Evolutionary conservation across 1,284 basidiomycete species (phyloP), one percentile per base, ranked within the genome.

Genomic region (Cryptococcus sp.): DNA sequence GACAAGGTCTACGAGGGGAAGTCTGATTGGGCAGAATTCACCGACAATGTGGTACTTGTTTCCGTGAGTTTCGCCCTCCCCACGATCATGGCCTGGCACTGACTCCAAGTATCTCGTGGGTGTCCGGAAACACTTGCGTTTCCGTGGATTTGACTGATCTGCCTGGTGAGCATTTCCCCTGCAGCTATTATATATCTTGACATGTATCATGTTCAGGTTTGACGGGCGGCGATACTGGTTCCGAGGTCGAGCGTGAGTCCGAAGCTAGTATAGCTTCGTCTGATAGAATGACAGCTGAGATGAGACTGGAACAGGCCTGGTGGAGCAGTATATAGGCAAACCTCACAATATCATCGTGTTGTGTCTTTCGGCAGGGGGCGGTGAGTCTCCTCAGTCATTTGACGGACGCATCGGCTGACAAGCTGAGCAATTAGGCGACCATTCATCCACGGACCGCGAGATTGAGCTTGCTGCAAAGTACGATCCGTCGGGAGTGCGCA

Each of bases 91-190:
- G 13, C 8, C 2, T 13, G 10, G 31, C 13, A 35, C 31, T 35
- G 31, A 35, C 2, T 8, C 2, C 31, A 35, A 35, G 38, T 47
- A 19, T 35, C 5, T 3, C 17, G 31, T 40, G 69, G 64, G 52
- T 69, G 2, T 47, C 52, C 0, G 70, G 72, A 11, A 56, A 60
- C 1, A 45, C 59, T 5, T 62, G 63, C 49, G 47, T 50, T 0
- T 50, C 70, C 39, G 47, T 71, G 3, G 55, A 64, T 6, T 62
- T 71, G 16, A 56, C 68, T 15, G 72, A 73, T 51, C 55, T 73
- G 1, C 70, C 72, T 3, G 72, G 72, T 66, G 39, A 39, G 66
- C 50, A 5, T 52, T 23, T 17, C 20, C 39, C 15, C 47, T 38
- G 45, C 39, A 50, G 25, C 39, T 5, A 22, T n/a, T 53, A 10